Evolutionary conservation across 2,329 filamentous ascomycete genomes (phyloP).

Genomic region (Verticillium albo-atrum): DNA sequence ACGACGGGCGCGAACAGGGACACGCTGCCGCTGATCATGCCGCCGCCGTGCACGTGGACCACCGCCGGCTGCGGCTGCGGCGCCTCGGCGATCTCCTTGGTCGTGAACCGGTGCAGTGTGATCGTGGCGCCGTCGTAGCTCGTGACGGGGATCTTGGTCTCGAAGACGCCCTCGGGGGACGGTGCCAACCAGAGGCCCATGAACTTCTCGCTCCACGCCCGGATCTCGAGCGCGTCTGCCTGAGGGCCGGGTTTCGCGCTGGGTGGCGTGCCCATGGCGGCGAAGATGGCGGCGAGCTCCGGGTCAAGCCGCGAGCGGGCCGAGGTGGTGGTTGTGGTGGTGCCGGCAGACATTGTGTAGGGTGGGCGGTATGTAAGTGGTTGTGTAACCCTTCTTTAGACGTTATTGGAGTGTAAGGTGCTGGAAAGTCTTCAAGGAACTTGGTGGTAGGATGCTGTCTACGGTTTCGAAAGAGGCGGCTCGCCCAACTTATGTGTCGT

Average conservation of each 20-base stretch:
- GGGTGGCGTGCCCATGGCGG: neutral
- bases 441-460: too few relatives aligned
- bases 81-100: neutral
- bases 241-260: neutral
- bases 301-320: neutral
- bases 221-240: neutral
- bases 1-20: slow-evolving; percentile 18
- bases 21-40: slow-evolving; percentile 26
- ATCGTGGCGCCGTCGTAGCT: slow-evolving; percentile 13
- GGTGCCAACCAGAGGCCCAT: neutral
- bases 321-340: neutral
- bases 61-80: slow-evolving; percentile 20
- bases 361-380: too few relatives aligned
- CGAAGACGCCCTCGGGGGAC: slow-evolving; percentile 4
- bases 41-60: slow-evolving; percentile 35
- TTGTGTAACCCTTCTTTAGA: too few relatives aligned
- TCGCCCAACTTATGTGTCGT: too few relatives aligned
- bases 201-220: neutral
- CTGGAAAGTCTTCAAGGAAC: too few relatives aligned
- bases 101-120: slow-evolving; percentile 12
- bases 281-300: neutral
- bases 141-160: slow-evolving; percentile 8
- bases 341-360: neutral
- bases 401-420: too few relatives aligned
- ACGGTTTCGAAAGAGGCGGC: too few relatives aligned